Evolutionary conservation across 208 protist species (phyloP).

Genomic region (Lotmaria passim): DNA sequence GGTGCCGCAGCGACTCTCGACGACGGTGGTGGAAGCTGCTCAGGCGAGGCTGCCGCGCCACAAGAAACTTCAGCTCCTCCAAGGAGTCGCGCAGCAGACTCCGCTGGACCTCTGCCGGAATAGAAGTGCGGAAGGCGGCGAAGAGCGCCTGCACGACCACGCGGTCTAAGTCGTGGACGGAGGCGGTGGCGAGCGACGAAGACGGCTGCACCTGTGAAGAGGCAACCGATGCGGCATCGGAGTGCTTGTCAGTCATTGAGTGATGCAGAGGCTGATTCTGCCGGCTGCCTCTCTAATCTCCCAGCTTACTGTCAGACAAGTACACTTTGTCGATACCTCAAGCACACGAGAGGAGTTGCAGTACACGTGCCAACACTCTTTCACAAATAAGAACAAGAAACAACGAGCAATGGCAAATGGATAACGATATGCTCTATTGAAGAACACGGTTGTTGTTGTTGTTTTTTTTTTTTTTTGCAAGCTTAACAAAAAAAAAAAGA

Average conservation of each 20-base stretch:
- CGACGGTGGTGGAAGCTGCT: slow-evolving; percentile 72
- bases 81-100: slow-evolving; percentile 40
- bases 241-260: slow-evolving; percentile 1
- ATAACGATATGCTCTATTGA: no score
- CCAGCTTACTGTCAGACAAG: no score
- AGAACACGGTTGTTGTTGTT: no score
- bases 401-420: no score
- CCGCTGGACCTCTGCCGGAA: slow-evolving; percentile 59
- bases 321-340: no score
- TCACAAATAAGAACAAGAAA: no score
- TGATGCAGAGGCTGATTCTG: no score
- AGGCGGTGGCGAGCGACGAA: neutral
- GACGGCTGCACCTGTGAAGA: neutral
- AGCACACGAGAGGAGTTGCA: no score
- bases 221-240: neutral
- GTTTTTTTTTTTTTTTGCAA: no score
- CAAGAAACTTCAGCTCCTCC: slow-evolving; percentile 78
- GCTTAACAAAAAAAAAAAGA: no score
- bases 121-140: slow-evolving; percentile 58
- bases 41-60: slow-evolving; percentile 71
- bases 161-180: slow-evolving; percentile 12
- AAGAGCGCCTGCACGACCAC: slow-evolving; percentile 66
- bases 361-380: no score
- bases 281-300: no score
- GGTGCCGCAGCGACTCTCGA: slow-evolving; percentile 78